Conservation (phyloP, 1,284 basidiomycete species). For the Cutaneotrichosporon sp. region DNA sequence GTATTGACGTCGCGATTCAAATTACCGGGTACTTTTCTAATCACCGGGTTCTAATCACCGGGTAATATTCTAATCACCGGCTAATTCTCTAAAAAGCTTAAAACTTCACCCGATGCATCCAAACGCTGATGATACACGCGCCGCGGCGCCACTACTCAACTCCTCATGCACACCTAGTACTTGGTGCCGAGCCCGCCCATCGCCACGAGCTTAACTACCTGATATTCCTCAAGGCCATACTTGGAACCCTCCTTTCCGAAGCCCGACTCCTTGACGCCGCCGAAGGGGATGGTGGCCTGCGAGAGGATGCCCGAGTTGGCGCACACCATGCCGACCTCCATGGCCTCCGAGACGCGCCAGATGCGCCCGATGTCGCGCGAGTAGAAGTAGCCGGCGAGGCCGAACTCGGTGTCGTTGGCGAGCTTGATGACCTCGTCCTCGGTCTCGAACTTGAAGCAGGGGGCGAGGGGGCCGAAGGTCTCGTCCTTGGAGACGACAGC, state of each 20-base stretch:
- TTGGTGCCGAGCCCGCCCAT: slow-evolving; percentile 21
- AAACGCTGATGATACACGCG: slow-evolving; percentile 7
- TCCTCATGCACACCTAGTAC: slow-evolving; percentile 10
- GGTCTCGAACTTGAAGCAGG: slow-evolving; percentile 74
- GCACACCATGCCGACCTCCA: slow-evolving; percentile 84
- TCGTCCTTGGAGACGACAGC: slow-evolving; percentile 66
- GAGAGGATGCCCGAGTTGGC: slow-evolving; percentile 68
- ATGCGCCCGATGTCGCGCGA: slow-evolving; percentile 85
- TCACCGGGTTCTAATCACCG: too few relatives aligned
- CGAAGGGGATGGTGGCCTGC: slow-evolving; percentile 84
- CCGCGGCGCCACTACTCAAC: background rate
- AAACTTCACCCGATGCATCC: slow-evolving; percentile 3
- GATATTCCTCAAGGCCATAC: slow-evolving; percentile 54
- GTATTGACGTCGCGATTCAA: too few relatives aligned
- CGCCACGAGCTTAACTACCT: slow-evolving; percentile 21
- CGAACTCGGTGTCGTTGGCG: slow-evolving; percentile 82
- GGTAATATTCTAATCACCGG: too few relatives aligned
- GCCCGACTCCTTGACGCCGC: slow-evolving; percentile 62
- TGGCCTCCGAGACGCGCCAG: slow-evolving; percentile 93
- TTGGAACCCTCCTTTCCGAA: slow-evolving; percentile 55
- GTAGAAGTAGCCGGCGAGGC: slow-evolving; percentile 90
- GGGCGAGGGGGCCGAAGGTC: slow-evolving; percentile 77
- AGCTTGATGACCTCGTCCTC: slow-evolving; percentile 87
- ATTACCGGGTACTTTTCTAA: too few relatives aligned
- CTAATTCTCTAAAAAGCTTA: too few relatives aligned